These are phyloP conservation scores for Conidiobolus incongruus DNA, from an alignment of 371 early-diverging fungal genomes.

Conservation along the genomic window DNA sequence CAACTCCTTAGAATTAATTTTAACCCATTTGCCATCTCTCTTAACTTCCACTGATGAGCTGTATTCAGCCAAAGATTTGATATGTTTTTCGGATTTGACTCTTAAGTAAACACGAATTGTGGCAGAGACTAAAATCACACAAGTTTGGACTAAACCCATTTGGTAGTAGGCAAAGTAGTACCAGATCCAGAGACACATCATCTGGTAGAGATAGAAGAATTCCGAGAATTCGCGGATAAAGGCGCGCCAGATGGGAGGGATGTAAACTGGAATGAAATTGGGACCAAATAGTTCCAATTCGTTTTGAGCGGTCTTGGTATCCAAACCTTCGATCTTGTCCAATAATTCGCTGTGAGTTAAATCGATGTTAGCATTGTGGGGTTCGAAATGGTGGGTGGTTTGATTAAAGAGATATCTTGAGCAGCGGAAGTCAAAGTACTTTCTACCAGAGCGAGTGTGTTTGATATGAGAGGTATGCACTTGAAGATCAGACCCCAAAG, in stretches of 20 bases:
- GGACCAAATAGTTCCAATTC: constrained; percentile 38
- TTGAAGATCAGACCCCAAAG: constrained; percentile 11
- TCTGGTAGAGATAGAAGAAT: constrained; percentile 57
- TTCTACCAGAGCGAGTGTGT: constrained; percentile 16
- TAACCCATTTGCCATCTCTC: constrained; percentile 26
- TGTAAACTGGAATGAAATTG: constrained; percentile 37
- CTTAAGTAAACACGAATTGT: constrained; percentile 37
- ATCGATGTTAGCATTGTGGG: constrained; percentile 28
- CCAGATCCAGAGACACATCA: constrained; percentile 44
- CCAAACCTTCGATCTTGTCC: constrained; percentile 19
- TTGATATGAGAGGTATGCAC: constrained; percentile 15
- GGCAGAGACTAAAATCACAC: constrained; percentile 42
- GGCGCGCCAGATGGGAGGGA: constrained; percentile 24
- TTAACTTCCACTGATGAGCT: constrained; percentile 24
- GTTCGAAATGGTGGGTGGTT: constrained; percentile 17
- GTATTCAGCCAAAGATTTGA: constrained; percentile 37
- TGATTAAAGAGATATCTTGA: constrained; percentile 36
- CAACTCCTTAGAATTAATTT: constrained; percentile 24
- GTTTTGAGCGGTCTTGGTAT: constrained; percentile 21
- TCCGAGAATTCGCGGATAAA: constrained; percentile 36
- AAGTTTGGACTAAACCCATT: constrained; percentile 46
- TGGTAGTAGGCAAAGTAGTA: constrained; percentile 50
- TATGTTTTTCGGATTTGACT: constrained; percentile 30
- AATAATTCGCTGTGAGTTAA: constrained; percentile 20
- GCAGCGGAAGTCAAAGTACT: constrained; percentile 49